Base-by-base conservation (phyloP, 225 moss, liverwort and hornwort genomes). In the Polytrichum formosum region DNA sequence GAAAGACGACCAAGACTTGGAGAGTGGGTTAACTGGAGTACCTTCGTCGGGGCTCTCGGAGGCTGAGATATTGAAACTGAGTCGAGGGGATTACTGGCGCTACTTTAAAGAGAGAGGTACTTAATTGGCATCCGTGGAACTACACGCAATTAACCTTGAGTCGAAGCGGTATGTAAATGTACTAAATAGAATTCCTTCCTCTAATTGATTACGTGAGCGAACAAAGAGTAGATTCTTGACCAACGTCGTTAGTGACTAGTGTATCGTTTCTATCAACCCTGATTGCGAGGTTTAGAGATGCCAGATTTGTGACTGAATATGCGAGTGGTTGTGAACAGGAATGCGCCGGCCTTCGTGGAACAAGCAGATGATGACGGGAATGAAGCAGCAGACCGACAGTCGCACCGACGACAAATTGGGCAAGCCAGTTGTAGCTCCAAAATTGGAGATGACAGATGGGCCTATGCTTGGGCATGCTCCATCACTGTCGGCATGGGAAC, bases 331-430 rank as follows among this genome's bases (percentile, higher is more conserved):
- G 55, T 69, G 72, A 61, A 10, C 74, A 88, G 88, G 78, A 25
- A 72, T 76, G 33, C 78, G 72, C 60, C 80, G 80, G 75, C 70
- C 67, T 7, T 63, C 76, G 18, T 81, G 80, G 85, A 85, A 70
- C 29, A 80, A 72, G 16, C 62, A 72, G 35, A 60, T 64, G 56
- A 30, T 69, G 46, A 65, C 33, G 37, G 62, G 46, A 28, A 6
- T 9, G 26, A 61, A 60, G 26, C n/a, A 62, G 63, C 64, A 65
- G 21, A 37, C 55, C 29, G 73, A 73, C 28, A 61, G 64, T 66
- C 72, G 54, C 28, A 77, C 58, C 28, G 75, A 75, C 54, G 77
- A 78, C 18, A 61, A 64, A 31, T 33, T 75, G 54, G 62, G 37
- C 67, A 73, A 27, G 67, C 29, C 9, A 7, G 64, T 54, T 9